Base-by-base conservation (phyloP, 805 yeast genomes). In the Metschnikowia drakensbergensis region DNA sequence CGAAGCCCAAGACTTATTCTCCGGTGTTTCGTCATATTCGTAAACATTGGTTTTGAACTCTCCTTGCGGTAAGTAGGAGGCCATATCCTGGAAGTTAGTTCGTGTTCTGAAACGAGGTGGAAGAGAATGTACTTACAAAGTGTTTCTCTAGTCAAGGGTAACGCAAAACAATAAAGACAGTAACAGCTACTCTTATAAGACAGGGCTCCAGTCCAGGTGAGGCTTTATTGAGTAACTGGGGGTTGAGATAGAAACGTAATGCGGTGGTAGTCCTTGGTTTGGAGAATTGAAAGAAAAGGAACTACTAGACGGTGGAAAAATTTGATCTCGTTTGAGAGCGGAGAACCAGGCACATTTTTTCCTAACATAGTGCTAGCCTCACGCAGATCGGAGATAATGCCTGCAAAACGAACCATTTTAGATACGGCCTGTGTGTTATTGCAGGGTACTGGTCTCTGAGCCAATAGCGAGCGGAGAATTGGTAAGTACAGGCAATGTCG, bases 1-100 rank as follows among this genome's bases (percentile, higher is more conserved):
- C 42, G 86, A 81, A 25, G 97, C 97, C 98, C 98, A 92, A 3
- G 96, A 85, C 58, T 74, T 81, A 76, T 90, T 88, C 57, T 79
- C 83, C 30, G 88, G 84, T 28, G 80, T 75, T 64, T 86, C 92
- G 58, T 86, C 89, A 67, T 88, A 88, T 34, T 76, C 57, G 69
- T 81, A 86, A 46, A 82, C 75, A 48, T 67, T 64, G 31, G 75
- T 63, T 46, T 58, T 53, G 54, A 69, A 69, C 47, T 66, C 73
- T 49, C 68, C 69, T 55, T 69, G 71, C 32, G 69, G 71, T 48
- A 72, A 54, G 63, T 71, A 72, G 35, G 59, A 56, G 29, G 58
- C 54, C 59, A 56, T 56, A 33, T 35, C 50, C 55, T 51, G 52
- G 25, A 17, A n/a, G 47, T 42, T 46, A 46, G 43, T 29, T 23